A percentile compares a stretch with the other conserved stretches of the same genome.
Evolutionary conservation across 1,284 basidiomycete species (phyloP).

Genomic region (Austroboletus niveus): DNA sequence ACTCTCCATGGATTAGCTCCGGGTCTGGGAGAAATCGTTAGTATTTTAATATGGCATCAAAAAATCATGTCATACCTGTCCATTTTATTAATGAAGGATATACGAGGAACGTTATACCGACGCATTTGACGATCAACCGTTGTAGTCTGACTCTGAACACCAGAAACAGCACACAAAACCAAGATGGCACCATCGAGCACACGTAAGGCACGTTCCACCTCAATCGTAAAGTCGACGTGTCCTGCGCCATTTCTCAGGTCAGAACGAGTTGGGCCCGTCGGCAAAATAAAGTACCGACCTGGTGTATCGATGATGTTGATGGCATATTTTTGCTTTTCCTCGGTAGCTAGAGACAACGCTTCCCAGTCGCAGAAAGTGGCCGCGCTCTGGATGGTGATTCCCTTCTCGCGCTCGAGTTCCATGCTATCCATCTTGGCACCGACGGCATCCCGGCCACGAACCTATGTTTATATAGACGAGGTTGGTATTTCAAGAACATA

Average conservation of each 20-base stretch:
- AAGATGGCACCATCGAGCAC: constrained; percentile 97
- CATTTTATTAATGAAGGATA: constrained; percentile 99
- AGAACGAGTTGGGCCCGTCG: not conserved
- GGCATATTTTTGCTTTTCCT: constrained; percentile 79
- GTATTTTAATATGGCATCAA: not conserved
- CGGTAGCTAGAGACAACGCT: constrained; percentile 62
- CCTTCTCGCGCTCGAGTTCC: constrained; percentile 98
- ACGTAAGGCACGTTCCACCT: constrained; percentile 95
- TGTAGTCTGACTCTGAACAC: constrained; percentile 97
- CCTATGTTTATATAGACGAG: constrained; percentile 39
- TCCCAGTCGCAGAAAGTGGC: constrained; percentile 99
- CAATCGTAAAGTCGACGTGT: constrained; percentile 99
- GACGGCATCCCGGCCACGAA: constrained; percentile 90
- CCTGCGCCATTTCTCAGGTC: constrained; percentile 42
- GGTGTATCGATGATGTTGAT: constrained; percentile 99
- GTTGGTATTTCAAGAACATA: not conserved
- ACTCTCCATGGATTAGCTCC: constrained; percentile 98
- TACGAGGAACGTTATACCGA: constrained; percentile 91
- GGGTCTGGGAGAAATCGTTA: constrained; percentile 51
- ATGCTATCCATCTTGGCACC: constrained; percentile 99
- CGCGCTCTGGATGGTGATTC: constrained; percentile 98
- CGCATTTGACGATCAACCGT: constrained; percentile 99
- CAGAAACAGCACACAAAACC: constrained; percentile 95
- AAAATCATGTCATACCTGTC: constrained; percentile 60
- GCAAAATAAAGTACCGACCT: constrained; percentile 45